phyloP scores from a whole-genome alignment of 805 yeast species.

The Jamesozyma lodderae region DNA sequence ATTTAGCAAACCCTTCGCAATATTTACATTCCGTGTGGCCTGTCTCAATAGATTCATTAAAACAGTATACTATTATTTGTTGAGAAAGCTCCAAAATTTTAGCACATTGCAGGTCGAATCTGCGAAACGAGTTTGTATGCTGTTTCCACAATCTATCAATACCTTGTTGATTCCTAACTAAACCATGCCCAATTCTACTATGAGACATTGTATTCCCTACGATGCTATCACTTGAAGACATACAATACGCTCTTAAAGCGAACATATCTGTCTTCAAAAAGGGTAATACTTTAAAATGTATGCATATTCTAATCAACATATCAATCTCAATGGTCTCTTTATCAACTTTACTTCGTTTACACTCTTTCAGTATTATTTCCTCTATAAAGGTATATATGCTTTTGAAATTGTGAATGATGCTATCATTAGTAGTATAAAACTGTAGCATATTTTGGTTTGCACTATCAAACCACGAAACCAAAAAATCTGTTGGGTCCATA shows the following conservation, averaged over 20 bases:
- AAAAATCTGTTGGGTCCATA: slow-evolving; percentile 44
- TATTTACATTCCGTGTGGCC: slow-evolving; percentile 8
- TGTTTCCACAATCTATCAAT: slow-evolving; percentile 26
- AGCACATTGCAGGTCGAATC: slow-evolving; percentile 80
- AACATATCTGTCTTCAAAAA: slow-evolving; percentile 37
- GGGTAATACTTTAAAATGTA: slow-evolving; percentile 27
- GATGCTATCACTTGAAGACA: background rate
- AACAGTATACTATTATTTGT: slow-evolving; percentile 70
- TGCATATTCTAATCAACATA: slow-evolving; percentile 12
- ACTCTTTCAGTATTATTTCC: background rate
- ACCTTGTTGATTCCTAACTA: background rate
- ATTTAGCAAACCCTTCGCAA: slow-evolving; percentile 27
- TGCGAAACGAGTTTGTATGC: slow-evolving; percentile 66
- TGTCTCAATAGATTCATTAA: slow-evolving; percentile 36
- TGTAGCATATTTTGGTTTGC: slow-evolving; percentile 29
- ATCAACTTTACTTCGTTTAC: background rate
- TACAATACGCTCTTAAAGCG: slow-evolving; percentile 16
- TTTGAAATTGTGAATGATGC: background rate
- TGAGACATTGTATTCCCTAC: background rate
- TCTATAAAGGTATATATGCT: background rate
- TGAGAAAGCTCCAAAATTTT: slow-evolving; percentile 59
- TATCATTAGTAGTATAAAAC: slow-evolving; percentile 1
- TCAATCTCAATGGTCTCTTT: slow-evolving; percentile 10
- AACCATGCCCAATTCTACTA: too few relatives aligned
- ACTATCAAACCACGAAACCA: slow-evolving; percentile 36